Evolutionary conservation across 768 basidiomycete species (phyloP).

Genomic region (Phanerochaete sordida): DNA sequence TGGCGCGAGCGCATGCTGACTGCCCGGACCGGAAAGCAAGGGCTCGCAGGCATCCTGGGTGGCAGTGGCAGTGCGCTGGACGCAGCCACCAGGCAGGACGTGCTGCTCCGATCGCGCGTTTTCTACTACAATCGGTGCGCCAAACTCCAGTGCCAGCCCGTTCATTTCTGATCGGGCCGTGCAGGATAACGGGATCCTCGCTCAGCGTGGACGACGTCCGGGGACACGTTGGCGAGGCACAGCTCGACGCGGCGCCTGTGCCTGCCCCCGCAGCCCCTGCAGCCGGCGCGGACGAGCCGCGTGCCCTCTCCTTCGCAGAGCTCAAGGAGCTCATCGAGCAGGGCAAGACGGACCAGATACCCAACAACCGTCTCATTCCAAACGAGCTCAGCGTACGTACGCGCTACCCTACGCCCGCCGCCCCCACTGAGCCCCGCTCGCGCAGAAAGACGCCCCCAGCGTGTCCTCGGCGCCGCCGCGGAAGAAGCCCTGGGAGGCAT

Average conservation of each 20-base stretch:
- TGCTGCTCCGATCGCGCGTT: slow-evolving; percentile 51
- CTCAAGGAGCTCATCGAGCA: slow-evolving; percentile 68
- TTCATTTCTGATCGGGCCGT: neutral
- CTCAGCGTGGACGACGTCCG: slow-evolving; percentile 27
- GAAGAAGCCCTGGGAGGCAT: slow-evolving; percentile 69
- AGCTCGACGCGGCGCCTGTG: neutral
- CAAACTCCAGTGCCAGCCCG: slow-evolving; percentile 14
- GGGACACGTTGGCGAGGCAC: neutral
- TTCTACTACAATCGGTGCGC: slow-evolving; percentile 71
- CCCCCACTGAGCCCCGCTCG: neutral
- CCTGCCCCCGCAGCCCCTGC: neutral
- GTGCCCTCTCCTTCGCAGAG: slow-evolving; percentile 59
- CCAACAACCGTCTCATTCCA: slow-evolving; percentile 73
- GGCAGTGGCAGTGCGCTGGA: slow-evolving; percentile 39
- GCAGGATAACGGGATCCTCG: slow-evolving; percentile 28
- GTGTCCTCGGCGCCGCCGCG: slow-evolving; percentile 45
- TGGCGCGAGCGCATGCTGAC: neutral
- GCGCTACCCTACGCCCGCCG: neutral
- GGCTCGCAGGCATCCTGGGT: slow-evolving; percentile 53
- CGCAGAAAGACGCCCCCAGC: slow-evolving; percentile 54
- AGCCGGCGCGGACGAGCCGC: slow-evolving; percentile 29
- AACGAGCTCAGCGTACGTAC: slow-evolving; percentile 58
- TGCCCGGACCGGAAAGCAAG: slow-evolving; percentile 45
- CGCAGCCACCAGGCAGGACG: slow-evolving; percentile 40
- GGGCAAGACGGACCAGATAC: slow-evolving; percentile 69